Evolutionary conservation across 148 eudicot species (phyloP).

Genomic region (Chenopodium formosanum): DNA sequence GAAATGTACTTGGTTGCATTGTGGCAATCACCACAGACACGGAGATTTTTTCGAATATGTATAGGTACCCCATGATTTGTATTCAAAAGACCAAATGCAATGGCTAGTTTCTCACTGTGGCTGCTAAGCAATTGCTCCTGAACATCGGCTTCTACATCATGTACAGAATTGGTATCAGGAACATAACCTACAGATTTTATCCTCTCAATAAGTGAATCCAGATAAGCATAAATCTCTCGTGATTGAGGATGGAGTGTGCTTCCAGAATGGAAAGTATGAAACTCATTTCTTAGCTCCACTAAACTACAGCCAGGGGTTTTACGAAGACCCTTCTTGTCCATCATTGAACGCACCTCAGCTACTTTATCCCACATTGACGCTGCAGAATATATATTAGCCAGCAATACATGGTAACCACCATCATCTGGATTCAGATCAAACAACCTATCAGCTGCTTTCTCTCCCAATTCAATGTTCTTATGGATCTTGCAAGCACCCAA

Average conservation of each 20-base stretch:
- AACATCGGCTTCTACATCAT: slow-evolving; percentile 67
- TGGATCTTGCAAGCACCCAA: slow-evolving; percentile 93
- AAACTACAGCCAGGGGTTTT: slow-evolving; percentile 78
- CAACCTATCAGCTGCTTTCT: slow-evolving; percentile 56
- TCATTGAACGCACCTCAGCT: slow-evolving; percentile 50
- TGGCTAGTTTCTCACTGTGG: slow-evolving; percentile 82
- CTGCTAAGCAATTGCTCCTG: slow-evolving; percentile 63
- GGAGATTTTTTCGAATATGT: slow-evolving; percentile 75
- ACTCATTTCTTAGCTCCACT: slow-evolving; percentile 59
- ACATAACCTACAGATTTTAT: slow-evolving; percentile 69
- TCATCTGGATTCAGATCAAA: slow-evolving; percentile 59
- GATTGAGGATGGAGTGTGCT: slow-evolving; percentile 72
- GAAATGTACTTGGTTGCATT: slow-evolving; percentile 77
- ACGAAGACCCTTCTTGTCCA: slow-evolving; percentile 59
- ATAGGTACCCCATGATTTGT: slow-evolving; percentile 62
- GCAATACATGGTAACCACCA: slow-evolving; percentile 78
- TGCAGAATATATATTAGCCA: slow-evolving; percentile 66
- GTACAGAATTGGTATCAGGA: slow-evolving; percentile 62
- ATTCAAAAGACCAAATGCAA: slow-evolving; percentile 66
- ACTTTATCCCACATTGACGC: slow-evolving; percentile 85
- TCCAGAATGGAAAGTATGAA: slow-evolving; percentile 76
- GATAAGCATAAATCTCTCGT: slow-evolving; percentile 46
- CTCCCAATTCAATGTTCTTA: slow-evolving; percentile 68
- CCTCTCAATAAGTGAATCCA: slow-evolving; percentile 45
- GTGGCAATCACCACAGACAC: slow-evolving; percentile 83